Conservation (phyloP, 331 rosid genomes). For the Acacia pycnantha region DNA sequence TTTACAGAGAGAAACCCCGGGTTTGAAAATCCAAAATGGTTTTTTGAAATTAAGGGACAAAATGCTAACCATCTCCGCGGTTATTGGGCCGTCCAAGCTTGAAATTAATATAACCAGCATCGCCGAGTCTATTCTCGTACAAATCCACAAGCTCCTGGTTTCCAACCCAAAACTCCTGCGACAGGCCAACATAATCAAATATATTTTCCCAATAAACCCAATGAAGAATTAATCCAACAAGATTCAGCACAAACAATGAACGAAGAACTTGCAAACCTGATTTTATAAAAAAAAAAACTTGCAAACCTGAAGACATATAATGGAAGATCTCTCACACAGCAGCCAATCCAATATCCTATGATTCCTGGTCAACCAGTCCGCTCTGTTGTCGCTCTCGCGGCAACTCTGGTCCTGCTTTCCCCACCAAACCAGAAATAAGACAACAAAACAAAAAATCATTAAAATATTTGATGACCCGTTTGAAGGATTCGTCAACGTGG, state of each 20-base stretch:
- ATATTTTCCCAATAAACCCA: background rate
- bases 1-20: background rate
- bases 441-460: background rate
- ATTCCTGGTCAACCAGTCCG: slow-evolving; percentile 73
- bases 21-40: background rate
- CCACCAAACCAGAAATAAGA: background rate
- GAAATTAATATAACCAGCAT: slow-evolving; percentile 71
- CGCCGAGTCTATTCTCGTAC: slow-evolving; percentile 70
- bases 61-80: slow-evolving; percentile 81
- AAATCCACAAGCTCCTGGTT: slow-evolving; percentile 74
- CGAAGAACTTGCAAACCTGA: slow-evolving; percentile 55
- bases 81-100: slow-evolving; percentile 87
- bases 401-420: slow-evolving; percentile 57
- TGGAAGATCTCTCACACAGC: slow-evolving; percentile 80
- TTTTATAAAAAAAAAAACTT: too few species aligned
- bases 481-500: background rate
- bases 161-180: slow-evolving; percentile 92
- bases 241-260: background rate
- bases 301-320: slow-evolving; percentile 89
- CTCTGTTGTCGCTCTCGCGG: slow-evolving; percentile 75
- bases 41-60: slow-evolving; percentile 5
- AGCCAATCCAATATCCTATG: slow-evolving; percentile 75
- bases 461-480: background rate
- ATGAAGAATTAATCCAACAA: background rate
- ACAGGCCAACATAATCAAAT: slow-evolving; percentile 16